Base-by-base conservation (phyloP, 2,329 filamentous ascomycete species). In the Macroventuria anomochaeta region DNA sequence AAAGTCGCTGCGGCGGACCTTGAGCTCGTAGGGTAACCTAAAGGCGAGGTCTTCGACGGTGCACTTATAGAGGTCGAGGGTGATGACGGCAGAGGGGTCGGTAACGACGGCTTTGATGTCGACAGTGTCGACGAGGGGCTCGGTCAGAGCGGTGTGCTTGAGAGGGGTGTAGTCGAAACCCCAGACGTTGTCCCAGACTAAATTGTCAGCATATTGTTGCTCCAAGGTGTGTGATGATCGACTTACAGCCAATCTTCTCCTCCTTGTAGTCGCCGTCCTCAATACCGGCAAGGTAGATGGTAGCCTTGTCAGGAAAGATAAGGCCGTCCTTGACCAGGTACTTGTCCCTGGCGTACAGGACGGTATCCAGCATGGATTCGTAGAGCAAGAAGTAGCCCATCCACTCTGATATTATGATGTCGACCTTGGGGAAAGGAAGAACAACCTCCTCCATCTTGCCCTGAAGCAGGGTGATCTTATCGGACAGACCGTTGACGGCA, bases 341-440 rank as follows among this genome's bases (percentile, higher is more conserved):
- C 75, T 84, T 89, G 83, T 99, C 95, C 68, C 95, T 88, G 21
- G 95, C 95, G 74, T 97, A 97, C 55, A 99, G 85, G 43, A 99
- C 95, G 26, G 95, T 99, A 80, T 99, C 95, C 72, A 99, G 79
- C 95, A 99, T 99, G 85, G 86, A 90, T 86, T 99, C 95, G 79
- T 99, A 99, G 57, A 99, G 87, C 46, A 99, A 81, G 82, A 97
- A 97, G 81, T 99, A 99, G 28, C 95, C 95, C 95, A 99, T 99
- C 95, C 95, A 99, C 82, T 99, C 95, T 2, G 93, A 97, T 76
- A 99, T 96, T 80, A 99, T 99, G 75, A 99, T 99, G 74, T 99
- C 95, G 63, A 99, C 95, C 79, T 97, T 90, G 71, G 91, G 89
- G 78, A 89, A 96, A 17, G 95, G 95, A 59, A 99, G 83, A 71